These are phyloP conservation scores for Inga laurina DNA, from an alignment of 306 rosid species.

Conservation along the genomic window DNA sequence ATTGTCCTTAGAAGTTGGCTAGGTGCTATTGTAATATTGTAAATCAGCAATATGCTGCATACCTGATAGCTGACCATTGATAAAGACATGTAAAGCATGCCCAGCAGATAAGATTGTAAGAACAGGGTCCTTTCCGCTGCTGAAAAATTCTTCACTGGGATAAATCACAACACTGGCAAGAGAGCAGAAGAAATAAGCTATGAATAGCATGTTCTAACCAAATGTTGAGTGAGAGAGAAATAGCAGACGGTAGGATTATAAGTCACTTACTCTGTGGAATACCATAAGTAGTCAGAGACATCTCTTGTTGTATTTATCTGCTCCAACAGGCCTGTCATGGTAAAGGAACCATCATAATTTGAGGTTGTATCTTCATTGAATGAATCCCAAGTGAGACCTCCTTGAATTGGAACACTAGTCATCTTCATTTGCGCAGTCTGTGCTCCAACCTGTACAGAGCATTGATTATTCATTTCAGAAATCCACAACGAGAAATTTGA, in stretches of 20 bases:
- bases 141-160: slow-evolving; percentile 71
- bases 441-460: slow-evolving; percentile 69
- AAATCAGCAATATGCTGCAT: slow-evolving; percentile 23
- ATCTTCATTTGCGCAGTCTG: slow-evolving; percentile 87
- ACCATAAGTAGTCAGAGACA: slow-evolving; percentile 92
- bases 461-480: slow-evolving; percentile 18
- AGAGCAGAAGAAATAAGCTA: slow-evolving; percentile 9
- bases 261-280: slow-evolving; percentile 92
- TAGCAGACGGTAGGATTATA: not conserved
- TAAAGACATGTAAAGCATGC: slow-evolving; percentile 91
- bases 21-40: not conserved
- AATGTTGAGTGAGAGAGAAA: not conserved
- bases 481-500: not conserved
- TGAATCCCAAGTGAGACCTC: slow-evolving; percentile 84
- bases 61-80: slow-evolving; percentile 86
- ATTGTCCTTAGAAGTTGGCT: slow-evolving; percentile 3
- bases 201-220: slow-evolving; percentile 5
- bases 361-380: slow-evolving; percentile 79
- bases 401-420: slow-evolving; percentile 84
- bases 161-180: slow-evolving; percentile 69
- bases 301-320: slow-evolving; percentile 96
- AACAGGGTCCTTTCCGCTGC: slow-evolving; percentile 67
- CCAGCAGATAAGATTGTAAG: slow-evolving; percentile 90
- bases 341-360: slow-evolving; percentile 70
- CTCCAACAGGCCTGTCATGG: slow-evolving; percentile 77